Base-by-base conservation (phyloP, 768 basidiomycete genomes). In the Lentinula raphanica region DNA sequence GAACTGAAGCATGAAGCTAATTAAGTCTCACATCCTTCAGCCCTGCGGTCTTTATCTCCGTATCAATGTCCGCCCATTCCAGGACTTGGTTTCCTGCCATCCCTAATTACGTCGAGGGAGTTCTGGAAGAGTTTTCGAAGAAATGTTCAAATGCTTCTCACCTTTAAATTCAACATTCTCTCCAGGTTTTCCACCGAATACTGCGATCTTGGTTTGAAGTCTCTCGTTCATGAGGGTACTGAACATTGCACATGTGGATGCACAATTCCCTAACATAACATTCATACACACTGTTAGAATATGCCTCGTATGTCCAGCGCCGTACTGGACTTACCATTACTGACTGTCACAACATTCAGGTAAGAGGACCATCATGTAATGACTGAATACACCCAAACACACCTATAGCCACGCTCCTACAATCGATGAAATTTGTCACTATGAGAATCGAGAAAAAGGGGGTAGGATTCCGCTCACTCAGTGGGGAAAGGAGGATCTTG, bases 1-100 rank as follows among this genome's bases (percentile, higher is more conserved):
- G 35, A 48, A n/a, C n/a, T n/a, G n/a, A 40, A 28, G 44, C 32
- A 11, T 6, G 55, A 6, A 32, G 66, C 75, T n/a, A n/a, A n/a
- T n/a, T n/a, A n/a, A n/a, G n/a, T n/a, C n/a, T 59, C 61, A 77
- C 80, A 39, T 70, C 72, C 69, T 83, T 74, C 61, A 84, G 65
- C 56, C 79, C 75, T 17, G 76, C 79, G 2, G 83, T 83, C 73
- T 84, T 83, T 60, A 85, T 79, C 66, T 85, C 84, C 8, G 78
- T 76, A 63, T 84, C 83, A 36, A 86, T 68, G 63, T 84, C 83
- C 11, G 67, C 62, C 83, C 83, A 85, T 64, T 85, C 84, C 19
- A 85, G 63, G 1, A 85, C 84, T 65, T 85, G 83, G 63, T 84
- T 83, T 1, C 83, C 83, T 3, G 82, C 79, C 82, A 85, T 84